Percentiles rank a stretch among this genome's conserved stretches.
phyloP scores from a whole-genome alignment of 257 asterid species.

The Plectranthus barbatus region DNA sequence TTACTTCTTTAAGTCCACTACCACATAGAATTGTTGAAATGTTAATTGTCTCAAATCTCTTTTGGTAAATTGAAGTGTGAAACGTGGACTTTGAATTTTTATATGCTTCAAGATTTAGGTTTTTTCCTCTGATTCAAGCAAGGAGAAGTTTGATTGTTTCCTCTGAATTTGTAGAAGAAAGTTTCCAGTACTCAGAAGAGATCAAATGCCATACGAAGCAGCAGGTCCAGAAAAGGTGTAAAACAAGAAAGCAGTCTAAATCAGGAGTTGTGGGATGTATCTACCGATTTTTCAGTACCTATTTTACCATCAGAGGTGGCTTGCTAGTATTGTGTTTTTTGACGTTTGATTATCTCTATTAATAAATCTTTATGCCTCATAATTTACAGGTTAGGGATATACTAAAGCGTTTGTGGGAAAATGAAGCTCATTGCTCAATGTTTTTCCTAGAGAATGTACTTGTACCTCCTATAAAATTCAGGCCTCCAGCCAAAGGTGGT shows the following conservation, averaged over 20 bases:
- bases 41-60: not conserved
- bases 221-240: constrained; percentile 17
- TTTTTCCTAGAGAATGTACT: constrained; percentile 68
- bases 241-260: constrained; percentile 12
- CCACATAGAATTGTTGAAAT: not conserved
- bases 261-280: constrained; percentile 28
- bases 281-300: constrained; percentile 36
- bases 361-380: constrained; percentile 16
- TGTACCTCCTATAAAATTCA: constrained; percentile 81
- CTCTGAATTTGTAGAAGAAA: constrained; percentile 27
- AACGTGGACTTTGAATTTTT: not conserved
- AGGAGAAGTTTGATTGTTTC: not conserved
- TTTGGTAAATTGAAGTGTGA: not conserved
- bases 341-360: constrained; percentile 9
- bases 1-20: not conserved
- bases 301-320: constrained; percentile 80
- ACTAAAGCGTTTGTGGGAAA: constrained; percentile 72
- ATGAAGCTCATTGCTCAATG: constrained; percentile 65
- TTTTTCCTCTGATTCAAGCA: not conserved
- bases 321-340: constrained; percentile 6
- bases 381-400: constrained; percentile 59
- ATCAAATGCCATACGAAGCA: constrained; percentile 31
- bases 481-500: constrained; percentile 82
- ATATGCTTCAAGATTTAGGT: not conserved
- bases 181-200: constrained; percentile 21